Conservation (phyloP, 2,329 filamentous ascomycete species). For the Decorospora gaudefroyi region DNA sequence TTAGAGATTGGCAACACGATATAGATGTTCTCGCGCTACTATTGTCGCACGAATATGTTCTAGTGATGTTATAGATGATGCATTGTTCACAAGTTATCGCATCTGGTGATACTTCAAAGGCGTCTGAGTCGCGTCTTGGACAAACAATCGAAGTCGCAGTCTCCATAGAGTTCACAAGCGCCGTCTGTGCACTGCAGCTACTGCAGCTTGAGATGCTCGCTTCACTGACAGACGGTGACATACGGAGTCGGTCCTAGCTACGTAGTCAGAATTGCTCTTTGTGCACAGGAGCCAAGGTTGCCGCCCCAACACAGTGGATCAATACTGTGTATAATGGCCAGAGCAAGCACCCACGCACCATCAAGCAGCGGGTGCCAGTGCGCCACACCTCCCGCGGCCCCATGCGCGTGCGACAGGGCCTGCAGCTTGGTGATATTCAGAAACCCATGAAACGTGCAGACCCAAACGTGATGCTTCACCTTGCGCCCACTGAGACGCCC, state of each 20-base stretch:
- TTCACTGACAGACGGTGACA: conserved; percentile 10
- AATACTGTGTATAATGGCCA: conserved; percentile 4
- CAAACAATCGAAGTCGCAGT: conserved; percentile 8
- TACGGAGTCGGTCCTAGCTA: not conserved
- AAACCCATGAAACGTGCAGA: conserved; percentile 31
- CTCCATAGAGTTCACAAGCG: conserved; percentile 2
- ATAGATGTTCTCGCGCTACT: no score
- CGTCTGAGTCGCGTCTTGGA: conserved; percentile 5
- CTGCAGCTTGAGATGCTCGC: conserved; percentile 4
- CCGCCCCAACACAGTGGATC: conserved; percentile 16
- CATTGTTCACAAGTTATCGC: no score
- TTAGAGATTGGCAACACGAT: no score
- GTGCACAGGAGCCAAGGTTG: conserved; percentile 10
- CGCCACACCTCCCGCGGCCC: conserved; percentile 3
- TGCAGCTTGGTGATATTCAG: conserved; percentile 6
- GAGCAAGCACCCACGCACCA: not conserved
- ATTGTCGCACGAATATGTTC: no score
- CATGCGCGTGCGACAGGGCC: conserved; percentile 14
- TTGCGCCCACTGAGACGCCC: conserved; percentile 29
- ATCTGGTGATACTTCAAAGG: not conserved
- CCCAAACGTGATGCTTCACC: conserved; percentile 31
- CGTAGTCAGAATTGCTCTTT: not conserved
- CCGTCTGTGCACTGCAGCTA: conserved; percentile 6
- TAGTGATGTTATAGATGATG: no score
- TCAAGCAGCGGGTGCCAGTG: conserved; percentile 4